These are phyloP conservation scores for Deinandra increscens DNA, from an alignment of 129 eudicot species.

Conservation along the genomic window DNA sequence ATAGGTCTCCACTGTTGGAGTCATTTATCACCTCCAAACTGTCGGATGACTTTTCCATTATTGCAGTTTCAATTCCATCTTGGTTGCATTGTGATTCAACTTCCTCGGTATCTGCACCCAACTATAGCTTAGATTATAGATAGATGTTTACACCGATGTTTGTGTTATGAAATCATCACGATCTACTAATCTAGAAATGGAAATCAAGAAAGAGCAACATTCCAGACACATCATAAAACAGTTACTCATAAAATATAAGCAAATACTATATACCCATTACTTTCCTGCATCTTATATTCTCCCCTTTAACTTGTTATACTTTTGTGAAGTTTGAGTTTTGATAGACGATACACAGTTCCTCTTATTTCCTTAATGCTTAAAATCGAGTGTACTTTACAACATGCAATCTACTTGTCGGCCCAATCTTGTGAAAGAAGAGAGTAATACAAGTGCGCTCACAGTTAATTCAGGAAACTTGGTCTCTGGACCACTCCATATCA, in stretches of 20 bases:
- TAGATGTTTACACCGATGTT: not conserved
- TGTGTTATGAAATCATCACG: conserved; percentile 1
- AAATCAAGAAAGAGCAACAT: no score
- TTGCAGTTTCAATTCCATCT: conserved; percentile 31
- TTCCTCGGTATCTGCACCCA: conserved; percentile 20
- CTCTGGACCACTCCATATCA: no score
- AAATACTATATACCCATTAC: not conserved
- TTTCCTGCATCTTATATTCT: not conserved
- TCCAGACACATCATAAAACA: no score
- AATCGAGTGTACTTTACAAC: no score
- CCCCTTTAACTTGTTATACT: not conserved
- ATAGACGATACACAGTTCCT: no score
- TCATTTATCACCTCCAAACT: conserved; percentile 32
- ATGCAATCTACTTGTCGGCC: no score
- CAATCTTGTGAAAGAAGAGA: no score
- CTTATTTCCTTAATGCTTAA: no score
- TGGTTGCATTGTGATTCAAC: conserved; percentile 31
- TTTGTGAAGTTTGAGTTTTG: not conserved
- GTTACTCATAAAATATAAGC: not conserved
- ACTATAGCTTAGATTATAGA: conserved; percentile 20
- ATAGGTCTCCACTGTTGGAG: conserved; percentile 25
- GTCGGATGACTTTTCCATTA: conserved; percentile 37
- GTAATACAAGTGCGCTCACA: no score
- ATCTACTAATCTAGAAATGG: no score
- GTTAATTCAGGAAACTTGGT: no score